Evolutionary conservation across 441 rosid species (phyloP), one percentile per base, ranked within the genome.

Genomic region (Flueggea neowawraea): DNA sequence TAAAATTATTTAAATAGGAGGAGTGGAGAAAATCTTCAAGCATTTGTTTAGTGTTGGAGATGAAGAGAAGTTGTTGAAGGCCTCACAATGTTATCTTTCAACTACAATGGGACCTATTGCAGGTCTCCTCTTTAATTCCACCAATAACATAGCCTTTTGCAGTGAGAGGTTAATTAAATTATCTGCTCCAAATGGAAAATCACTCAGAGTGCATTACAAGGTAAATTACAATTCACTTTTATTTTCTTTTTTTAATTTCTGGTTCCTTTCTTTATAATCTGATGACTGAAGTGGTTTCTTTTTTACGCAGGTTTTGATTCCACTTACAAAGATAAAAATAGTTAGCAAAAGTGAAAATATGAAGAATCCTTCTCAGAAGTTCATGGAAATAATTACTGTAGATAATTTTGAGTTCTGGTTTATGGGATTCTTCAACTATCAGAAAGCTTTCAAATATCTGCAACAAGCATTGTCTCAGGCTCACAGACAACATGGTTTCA

Each of bases 321-420:
- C 95, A 1, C 50, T 85, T 15, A 50, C 56, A 47, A 88, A 86
- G 75, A 65, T 92, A 64, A 73, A 75, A 57, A 73, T 69, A 63
- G 87, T 73, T 5, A 80, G 75, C 68, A 77, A 82, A 52, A 81
- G 87, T 61, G 72, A 73, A 75, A 83, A 83, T 51, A 63, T 65
- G 59, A 74, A 85, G 83, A 84, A 78, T 44, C 95, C 92, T 43
- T 81, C 90, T 4, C 79, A 85, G 28, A 88, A 93, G 71, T 88
- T 79, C 69, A 67, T 84, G 51, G 82, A 89, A 74, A 74, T 85
- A 28, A 82, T 80, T 0, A 85, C 93, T 0, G 79, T 80, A 3
- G 98, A 91, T 65, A 50, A 65, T 48, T 87, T 84, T 13, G 91
- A 90, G 58, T 93, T 93, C 83, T 88, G 98, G 98, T 86, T 93